These are phyloP conservation scores for Salvia rosmarinus DNA, from an alignment of 257 asterid genomes.

Conservation along the genomic window DNA sequence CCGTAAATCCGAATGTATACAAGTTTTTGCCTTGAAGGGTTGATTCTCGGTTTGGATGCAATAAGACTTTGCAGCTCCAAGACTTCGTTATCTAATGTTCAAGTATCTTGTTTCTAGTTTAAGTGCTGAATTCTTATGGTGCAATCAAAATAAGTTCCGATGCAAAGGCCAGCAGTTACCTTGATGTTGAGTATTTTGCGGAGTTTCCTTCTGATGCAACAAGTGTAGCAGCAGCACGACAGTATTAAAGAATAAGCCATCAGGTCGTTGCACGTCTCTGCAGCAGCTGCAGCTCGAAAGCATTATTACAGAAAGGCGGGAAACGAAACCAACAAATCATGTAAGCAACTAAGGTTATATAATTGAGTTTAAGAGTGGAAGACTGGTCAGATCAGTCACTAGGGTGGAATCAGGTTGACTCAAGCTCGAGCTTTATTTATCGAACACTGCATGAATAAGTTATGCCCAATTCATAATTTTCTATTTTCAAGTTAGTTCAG, in stretches of 20 bases:
- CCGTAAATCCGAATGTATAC: too few relatives aligned
- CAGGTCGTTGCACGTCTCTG: conserved; percentile 81
- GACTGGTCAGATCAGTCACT: too few relatives aligned
- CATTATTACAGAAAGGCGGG: conserved; percentile 10
- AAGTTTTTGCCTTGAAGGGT: too few relatives aligned
- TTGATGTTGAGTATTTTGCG: conserved; percentile 64
- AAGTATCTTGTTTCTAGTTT: neutral
- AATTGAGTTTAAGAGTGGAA: neutral
- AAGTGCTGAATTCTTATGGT: neutral
- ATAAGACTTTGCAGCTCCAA: neutral
- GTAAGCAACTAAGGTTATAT: conserved; percentile 7
- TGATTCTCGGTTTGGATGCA: neutral
- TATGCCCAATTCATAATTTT: too few relatives aligned
- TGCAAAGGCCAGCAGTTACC: conserved; percentile 46
- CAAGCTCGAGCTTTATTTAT: too few relatives aligned
- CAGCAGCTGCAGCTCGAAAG: conserved; percentile 66
- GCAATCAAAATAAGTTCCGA: neutral
- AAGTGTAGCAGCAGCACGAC: conserved; percentile 94
- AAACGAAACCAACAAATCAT: neutral
- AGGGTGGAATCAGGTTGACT: too few relatives aligned
- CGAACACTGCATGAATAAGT: too few relatives aligned
- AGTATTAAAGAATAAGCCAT: conserved; percentile 85
- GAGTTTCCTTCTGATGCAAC: conserved; percentile 83
- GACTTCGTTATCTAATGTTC: neutral
- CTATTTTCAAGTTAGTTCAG: too few relatives aligned